Evolutionary conservation across 129 eudicot species (phyloP), one percentile per base, ranked within the genome.

Genomic region (Flaveria linearis): DNA sequence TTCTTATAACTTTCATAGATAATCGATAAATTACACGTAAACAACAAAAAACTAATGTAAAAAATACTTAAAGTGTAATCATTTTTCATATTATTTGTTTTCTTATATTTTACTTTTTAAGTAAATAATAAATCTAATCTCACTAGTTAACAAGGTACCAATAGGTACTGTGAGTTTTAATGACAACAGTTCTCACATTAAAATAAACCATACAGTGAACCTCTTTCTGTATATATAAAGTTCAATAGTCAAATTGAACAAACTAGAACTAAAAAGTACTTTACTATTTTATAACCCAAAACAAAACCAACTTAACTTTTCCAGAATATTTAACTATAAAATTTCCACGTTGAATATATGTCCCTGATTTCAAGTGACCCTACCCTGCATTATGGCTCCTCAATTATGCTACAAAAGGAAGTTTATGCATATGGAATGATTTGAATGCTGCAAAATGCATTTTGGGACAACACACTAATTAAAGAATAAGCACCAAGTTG

Each of bases 401-500:
- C 23, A 22, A 58, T 9, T 23, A 58, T 58, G 36, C 33, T 58
- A 22, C 63, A 50, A 50, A 71, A 16, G n/a, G 7, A 22, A 57
- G 68, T 22, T 28, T 71, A 33, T 57, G 69, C 57, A 33, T 73
- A 73, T 73, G 53, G 20, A 57, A 73, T 42, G 26, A 42, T 56
- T 14, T 73, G n/a, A 7, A 73, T 7, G 49, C 10, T 74, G 18
- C 61, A 45, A 75, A 60, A 45, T 62, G 79, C 47, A 46, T 10
- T 62, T 42, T 30, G 45, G 30, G 30, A 62, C 13, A 23, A 23
- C 2, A 36, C 16, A 23, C 39, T 17, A 52, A 46, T 60, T 3
- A 45, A 61, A 64, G 43, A 61, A 74, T 42, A 74, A 45, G 60
- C 78, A 47, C 71, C 69, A 74, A 75, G 47, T 61, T 62, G 58